phyloP scores from a whole-genome alignment of 2,329 filamentous ascomycete species.

The Setomelanomma holmii region DNA sequence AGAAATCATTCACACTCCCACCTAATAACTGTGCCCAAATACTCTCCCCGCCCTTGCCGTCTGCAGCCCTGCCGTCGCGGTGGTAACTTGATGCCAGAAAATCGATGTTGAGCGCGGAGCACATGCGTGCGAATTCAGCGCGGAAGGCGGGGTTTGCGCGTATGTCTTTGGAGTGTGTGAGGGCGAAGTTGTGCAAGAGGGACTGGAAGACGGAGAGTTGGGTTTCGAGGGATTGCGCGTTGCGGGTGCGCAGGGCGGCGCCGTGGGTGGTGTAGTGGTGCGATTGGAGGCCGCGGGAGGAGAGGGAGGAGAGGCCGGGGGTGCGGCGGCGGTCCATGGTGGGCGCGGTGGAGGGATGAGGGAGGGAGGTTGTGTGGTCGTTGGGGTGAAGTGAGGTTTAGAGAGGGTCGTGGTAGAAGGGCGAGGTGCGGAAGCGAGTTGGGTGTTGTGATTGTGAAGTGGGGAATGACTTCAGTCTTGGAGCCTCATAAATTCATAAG shows the following conservation, averaged over 20 bases:
- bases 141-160: slow-evolving; percentile 94
- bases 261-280: slow-evolving; percentile 93
- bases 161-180: slow-evolving; percentile 94
- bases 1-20: slow-evolving; percentile 94
- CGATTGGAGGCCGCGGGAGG: slow-evolving; percentile 68
- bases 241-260: slow-evolving; percentile 80
- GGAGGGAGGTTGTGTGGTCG: too few relatives aligned
- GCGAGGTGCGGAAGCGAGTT: background rate
- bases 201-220: slow-evolving; percentile 97
- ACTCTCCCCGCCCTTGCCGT: slow-evolving; percentile 61
- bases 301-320: slow-evolving; percentile 81
- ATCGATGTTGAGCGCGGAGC: slow-evolving; percentile 93
- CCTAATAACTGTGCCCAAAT: slow-evolving; percentile 95
- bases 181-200: slow-evolving; percentile 90
- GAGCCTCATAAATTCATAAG: background rate
- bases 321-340: slow-evolving; percentile 69
- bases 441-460: background rate
- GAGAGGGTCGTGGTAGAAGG: too few relatives aligned
- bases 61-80: slow-evolving; percentile 56
- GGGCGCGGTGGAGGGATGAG: background rate
- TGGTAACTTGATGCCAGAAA: slow-evolving; percentile 70
- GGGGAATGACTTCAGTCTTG: background rate
- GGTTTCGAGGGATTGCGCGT: slow-evolving; percentile 85
- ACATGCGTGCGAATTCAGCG: slow-evolving; percentile 98
- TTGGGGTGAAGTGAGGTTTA: too few relatives aligned